A percentile compares a stretch with the other conserved stretches of the same genome.
Evolutionary conservation across 2,329 filamentous ascomycete genomes (phyloP).

Genomic region (Zymoseptoria tritici): DNA sequence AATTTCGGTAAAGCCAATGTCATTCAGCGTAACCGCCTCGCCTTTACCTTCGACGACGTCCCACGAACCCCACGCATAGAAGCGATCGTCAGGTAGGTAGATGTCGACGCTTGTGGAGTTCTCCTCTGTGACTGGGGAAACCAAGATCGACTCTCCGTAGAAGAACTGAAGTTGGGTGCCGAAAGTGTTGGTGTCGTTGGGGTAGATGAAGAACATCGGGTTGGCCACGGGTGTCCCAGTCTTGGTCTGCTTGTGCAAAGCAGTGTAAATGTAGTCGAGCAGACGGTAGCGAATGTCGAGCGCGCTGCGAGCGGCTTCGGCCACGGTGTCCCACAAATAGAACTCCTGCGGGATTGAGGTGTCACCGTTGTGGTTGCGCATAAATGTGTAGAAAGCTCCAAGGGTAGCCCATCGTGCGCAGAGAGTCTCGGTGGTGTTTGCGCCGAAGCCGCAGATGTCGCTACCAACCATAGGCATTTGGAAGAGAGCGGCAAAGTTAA

Average conservation of each 20-base stretch:
- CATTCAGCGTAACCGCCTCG: conserved; percentile 35
- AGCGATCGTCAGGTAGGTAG: conserved; percentile 51
- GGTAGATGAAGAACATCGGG: conserved; percentile 66
- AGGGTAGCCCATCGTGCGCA: conserved; percentile 69
- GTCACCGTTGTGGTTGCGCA: conserved; percentile 60
- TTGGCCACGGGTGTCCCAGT: conserved; percentile 59
- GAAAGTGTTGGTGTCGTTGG: conserved; percentile 46
- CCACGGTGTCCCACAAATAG: conserved; percentile 59
- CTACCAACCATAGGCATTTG: conserved; percentile 41
- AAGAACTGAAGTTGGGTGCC: conserved; percentile 50
- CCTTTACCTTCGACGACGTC: conserved; percentile 36
- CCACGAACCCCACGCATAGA: conserved; percentile 53
- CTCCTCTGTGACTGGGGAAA: conserved; percentile 48
- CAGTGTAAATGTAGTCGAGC: conserved; percentile 71
- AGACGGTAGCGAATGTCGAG: conserved; percentile 64
- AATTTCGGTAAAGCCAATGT: conserved; percentile 47
- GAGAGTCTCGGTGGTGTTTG: conserved; percentile 57
- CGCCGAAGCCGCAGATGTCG: conserved; percentile 70
- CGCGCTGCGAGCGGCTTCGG: conserved; percentile 56
- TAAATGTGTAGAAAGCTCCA: conserved; percentile 67
- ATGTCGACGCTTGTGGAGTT: conserved; percentile 46
- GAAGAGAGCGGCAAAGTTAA: conserved; percentile 40
- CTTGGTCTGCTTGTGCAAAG: conserved; percentile 51
- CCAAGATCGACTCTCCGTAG: conserved; percentile 48
- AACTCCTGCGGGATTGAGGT: conserved; percentile 55